Percentiles rank a stretch among this genome's conserved stretches.
Conservation (phyloP, 2,329 filamentous ascomycete species). For the Colletotrichum higginsianum region DNA sequence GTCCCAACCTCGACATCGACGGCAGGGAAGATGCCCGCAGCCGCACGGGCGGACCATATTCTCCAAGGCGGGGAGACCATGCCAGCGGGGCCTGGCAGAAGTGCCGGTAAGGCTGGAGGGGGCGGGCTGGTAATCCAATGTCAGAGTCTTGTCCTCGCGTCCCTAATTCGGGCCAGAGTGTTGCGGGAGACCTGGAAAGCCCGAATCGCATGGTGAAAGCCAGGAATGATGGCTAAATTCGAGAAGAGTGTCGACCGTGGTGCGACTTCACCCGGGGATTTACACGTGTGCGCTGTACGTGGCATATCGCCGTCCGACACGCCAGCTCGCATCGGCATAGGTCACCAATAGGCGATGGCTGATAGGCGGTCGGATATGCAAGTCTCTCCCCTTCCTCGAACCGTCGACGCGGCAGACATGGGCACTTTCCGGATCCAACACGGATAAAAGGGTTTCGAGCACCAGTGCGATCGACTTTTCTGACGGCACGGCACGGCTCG, state of each 20-base stretch:
- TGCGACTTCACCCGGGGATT: neutral
- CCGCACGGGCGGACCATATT: too few species aligned
- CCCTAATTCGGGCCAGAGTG: neutral
- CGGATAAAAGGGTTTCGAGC: too few species aligned
- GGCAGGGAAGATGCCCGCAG: constrained; percentile 5
- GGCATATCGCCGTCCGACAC: constrained; percentile 1
- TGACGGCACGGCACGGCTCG: neutral
- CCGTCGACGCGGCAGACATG: neutral
- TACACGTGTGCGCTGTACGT: too few species aligned
- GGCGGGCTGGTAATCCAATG: too few species aligned
- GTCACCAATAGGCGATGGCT: neutral
- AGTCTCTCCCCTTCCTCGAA: too few species aligned
- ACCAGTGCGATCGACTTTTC: neutral
- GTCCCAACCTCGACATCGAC: neutral
- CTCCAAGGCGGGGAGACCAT: neutral
- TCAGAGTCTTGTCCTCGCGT: neutral
- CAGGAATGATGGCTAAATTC: neutral
- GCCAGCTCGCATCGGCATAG: neutral
- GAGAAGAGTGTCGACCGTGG: too few species aligned
- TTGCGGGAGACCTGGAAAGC: neutral
- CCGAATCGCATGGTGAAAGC: neutral
- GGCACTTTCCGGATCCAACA: too few species aligned
- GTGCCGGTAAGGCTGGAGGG: neutral
- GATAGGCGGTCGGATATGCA: neutral
- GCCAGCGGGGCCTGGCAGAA: neutral